Conservation (phyloP, 306 rosid genomes). For the Ormosia semicastrata region DNA sequence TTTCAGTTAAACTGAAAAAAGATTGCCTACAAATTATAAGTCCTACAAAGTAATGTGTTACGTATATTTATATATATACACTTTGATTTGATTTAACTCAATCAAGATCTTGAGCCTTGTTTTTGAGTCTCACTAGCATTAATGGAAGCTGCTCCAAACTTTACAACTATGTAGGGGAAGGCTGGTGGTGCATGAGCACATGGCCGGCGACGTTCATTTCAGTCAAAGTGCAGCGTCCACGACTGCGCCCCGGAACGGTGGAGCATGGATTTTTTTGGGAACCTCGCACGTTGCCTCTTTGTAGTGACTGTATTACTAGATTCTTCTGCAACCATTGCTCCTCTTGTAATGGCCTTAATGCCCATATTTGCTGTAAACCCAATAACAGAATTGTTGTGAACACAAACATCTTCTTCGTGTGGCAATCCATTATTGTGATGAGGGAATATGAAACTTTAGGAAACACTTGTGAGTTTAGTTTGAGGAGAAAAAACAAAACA, state of each 20-base stretch:
- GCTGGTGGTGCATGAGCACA: constrained; percentile 11
- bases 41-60: not conserved
- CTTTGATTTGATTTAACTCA: not conserved
- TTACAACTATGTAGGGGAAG: not conserved
- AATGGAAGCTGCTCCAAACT: not conserved
- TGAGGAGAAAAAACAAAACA: not conserved
- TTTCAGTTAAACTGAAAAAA: not conserved
- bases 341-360: constrained; percentile 29
- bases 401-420: constrained; percentile 17
- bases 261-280: constrained; percentile 32
- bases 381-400: constrained; percentile 13
- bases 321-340: not conserved
- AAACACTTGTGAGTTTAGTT: not conserved
- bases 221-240: constrained; percentile 24
- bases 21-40: not conserved
- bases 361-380: constrained; percentile 14
- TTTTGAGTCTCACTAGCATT: not conserved
- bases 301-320: constrained; percentile 22
- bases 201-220: not conserved
- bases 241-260: constrained; percentile 31
- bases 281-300: constrained; percentile 25
- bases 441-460: not conserved
- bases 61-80: not conserved
- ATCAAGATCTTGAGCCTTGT: not conserved
- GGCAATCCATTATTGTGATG: constrained; percentile 17